A percentile compares a stretch with the other conserved stretches of the same genome.
Conservation (phyloP, 768 basidiomycete species). For the Suillus luteus region DNA sequence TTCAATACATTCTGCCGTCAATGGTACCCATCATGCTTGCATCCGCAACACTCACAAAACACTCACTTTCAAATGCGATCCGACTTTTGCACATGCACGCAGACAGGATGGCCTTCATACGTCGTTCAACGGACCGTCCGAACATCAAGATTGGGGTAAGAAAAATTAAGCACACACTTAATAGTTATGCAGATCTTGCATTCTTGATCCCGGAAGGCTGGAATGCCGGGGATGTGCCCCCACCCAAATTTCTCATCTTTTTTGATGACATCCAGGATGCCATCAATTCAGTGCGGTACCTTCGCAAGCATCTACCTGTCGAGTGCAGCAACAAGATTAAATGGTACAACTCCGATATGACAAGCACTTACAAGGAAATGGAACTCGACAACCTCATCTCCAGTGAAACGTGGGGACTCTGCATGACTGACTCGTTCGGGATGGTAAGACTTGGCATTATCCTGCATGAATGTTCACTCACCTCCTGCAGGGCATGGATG, state of each 20-base stretch:
- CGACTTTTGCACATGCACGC: conserved; percentile 22
- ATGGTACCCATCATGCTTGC: conserved; percentile 32
- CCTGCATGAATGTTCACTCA: no score
- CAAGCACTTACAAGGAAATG: conserved; percentile 18
- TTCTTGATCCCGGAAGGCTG: conserved; percentile 22
- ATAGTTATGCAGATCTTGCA: conserved; percentile 27
- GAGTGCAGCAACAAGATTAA: conserved; percentile 17
- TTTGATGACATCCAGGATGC: conserved; percentile 19
- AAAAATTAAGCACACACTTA: conserved; percentile 24
- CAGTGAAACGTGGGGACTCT: conserved; percentile 27
- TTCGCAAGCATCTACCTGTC: conserved; percentile 16
- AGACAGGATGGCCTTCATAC: conserved; percentile 17
- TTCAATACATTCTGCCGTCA: conserved; percentile 33
- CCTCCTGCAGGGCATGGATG: not conserved
- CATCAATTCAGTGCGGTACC: conserved; percentile 12
- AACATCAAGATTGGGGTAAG: conserved; percentile 34
- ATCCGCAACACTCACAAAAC: conserved; percentile 37
- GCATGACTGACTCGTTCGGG: conserved; percentile 37
- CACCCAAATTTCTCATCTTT: conserved; percentile 20
- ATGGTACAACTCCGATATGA: conserved; percentile 35
- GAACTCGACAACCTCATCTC: conserved; percentile 14
- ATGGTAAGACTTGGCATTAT: conserved; percentile 24
- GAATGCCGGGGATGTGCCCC: conserved; percentile 1
- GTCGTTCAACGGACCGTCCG: conserved; percentile 33
- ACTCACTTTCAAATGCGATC: conserved; percentile 26